Evolutionary conservation across 176 grass and related monocot genomes (phyloP).

Genomic region (Oryza brachyantha): DNA sequence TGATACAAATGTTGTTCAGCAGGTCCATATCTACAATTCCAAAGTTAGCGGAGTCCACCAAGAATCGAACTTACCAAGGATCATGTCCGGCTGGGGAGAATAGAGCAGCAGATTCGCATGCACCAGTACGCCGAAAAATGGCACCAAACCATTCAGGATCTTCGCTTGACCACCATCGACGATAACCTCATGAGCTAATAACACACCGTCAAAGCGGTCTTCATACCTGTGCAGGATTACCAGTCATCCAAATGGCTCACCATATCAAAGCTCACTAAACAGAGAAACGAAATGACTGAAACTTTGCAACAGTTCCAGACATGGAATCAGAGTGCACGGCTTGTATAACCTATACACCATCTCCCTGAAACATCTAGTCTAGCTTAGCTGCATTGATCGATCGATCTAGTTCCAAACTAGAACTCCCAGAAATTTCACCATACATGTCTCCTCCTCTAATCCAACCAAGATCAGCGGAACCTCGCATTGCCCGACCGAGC

Average conservation of each 20-base stretch:
- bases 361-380: not conserved
- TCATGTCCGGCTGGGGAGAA: constrained; percentile 73
- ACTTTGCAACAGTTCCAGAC: not conserved
- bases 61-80: constrained; percentile 51
- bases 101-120: constrained; percentile 61
- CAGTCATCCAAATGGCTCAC: not conserved
- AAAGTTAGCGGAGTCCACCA: not conserved
- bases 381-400: not conserved
- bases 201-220: constrained; percentile 68
- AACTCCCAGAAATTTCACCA: not conserved
- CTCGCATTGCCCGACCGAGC: not conserved
- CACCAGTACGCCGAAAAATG: constrained; percentile 57
- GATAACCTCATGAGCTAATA: constrained; percentile 49
- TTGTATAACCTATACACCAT: not conserved
- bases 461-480: not conserved
- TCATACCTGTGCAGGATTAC: constrained; percentile 50
- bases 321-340: not conserved
- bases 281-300: not conserved
- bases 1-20: not conserved
- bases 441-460: not conserved
- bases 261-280: not conserved
- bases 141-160: constrained; percentile 64
- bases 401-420: not conserved
- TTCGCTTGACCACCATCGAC: constrained; percentile 42
- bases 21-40: not conserved